Base-by-base conservation (phyloP, 768 basidiomycete species). In the Suillus cothurnatus region DNA sequence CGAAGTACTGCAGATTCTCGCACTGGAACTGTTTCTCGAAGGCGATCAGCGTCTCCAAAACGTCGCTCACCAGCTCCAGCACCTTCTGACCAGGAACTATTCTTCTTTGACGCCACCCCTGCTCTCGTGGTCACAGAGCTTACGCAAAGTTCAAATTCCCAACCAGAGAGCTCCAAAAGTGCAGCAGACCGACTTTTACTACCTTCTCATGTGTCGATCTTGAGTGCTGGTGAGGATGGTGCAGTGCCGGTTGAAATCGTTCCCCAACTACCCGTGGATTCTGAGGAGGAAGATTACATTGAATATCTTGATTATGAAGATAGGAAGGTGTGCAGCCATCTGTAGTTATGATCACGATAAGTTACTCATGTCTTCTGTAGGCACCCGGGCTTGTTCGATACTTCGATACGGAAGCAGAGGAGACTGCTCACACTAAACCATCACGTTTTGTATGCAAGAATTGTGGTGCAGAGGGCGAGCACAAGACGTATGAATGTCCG, bases 221-320 rank as follows among this genome's bases (percentile, higher is more conserved):
- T 86, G 61, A 82, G 81, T 26, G 32, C 49, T 21, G 63, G 62
- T 23, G 70, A 67, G 21, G 52, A 71, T 52, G 78, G 64, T 38
- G 71, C 74, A 52, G 74, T 79, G 17, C 80, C 85, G 4, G 75
- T 82, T 34, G 80, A 85, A 64, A 81, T 88, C 23, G 73, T 86
- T 21, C 73, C 80, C 17, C 78, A 83, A 21, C 72, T 79, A 3
- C 70, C 77, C 63, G 34, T 78, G 47, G 73, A 84, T 43, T 79
- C 81, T 17, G 86, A 88, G 26, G 85, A 84, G 11, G 86, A 87
- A 28, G 85, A 85, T 70, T 91, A 86, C 70, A 93, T 94, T 64
- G 87, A 93, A 61, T 93, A 91, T 71, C 80, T 94, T 28, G 91
- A 93, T 68, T 90, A 88, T 68, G 90, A 90, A 45, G 86, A 87